These are phyloP conservation scores for Prunus yedoensis DNA, from an alignment of 331 rosid species.

Conservation along the genomic window DNA sequence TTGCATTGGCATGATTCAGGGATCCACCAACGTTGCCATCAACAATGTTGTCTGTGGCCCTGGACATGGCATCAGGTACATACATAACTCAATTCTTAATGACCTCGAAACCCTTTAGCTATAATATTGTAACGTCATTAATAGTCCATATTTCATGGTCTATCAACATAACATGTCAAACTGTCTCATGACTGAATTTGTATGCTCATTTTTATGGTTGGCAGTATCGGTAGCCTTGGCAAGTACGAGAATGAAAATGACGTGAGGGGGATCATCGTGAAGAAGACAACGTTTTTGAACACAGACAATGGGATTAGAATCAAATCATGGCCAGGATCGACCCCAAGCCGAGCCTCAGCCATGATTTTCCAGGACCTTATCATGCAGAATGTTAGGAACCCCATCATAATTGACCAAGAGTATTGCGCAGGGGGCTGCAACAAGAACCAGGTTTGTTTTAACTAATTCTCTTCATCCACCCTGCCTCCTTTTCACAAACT, in stretches of 20 bases:
- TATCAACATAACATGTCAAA: background rate
- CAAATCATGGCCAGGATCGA: constrained; percentile 57
- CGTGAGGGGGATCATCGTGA: constrained; percentile 40
- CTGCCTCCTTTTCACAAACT: too few relatives aligned
- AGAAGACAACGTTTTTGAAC: constrained; percentile 32
- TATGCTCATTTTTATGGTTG: background rate
- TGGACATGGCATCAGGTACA: constrained; percentile 86
- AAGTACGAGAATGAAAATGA: constrained; percentile 42
- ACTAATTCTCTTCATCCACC: background rate
- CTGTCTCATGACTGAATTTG: background rate
- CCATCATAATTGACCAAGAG: constrained; percentile 59
- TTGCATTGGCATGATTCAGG: constrained; percentile 69
- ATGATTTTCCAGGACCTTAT: constrained; percentile 42
- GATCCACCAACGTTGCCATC: constrained; percentile 49
- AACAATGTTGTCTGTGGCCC: constrained; percentile 72
- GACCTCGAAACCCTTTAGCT: background rate
- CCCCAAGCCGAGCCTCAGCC: constrained; percentile 31
- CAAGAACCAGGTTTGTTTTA: constrained; percentile 1
- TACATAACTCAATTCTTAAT: background rate
- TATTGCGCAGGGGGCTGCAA: constrained; percentile 36
- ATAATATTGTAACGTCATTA: background rate
- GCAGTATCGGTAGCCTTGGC: constrained; percentile 60
- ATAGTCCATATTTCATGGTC: background rate
- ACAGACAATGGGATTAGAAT: constrained; percentile 56
- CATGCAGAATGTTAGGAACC: constrained; percentile 45